Base-by-base conservation (phyloP, 805 yeast genomes). In the Ogataea degrootiae region DNA sequence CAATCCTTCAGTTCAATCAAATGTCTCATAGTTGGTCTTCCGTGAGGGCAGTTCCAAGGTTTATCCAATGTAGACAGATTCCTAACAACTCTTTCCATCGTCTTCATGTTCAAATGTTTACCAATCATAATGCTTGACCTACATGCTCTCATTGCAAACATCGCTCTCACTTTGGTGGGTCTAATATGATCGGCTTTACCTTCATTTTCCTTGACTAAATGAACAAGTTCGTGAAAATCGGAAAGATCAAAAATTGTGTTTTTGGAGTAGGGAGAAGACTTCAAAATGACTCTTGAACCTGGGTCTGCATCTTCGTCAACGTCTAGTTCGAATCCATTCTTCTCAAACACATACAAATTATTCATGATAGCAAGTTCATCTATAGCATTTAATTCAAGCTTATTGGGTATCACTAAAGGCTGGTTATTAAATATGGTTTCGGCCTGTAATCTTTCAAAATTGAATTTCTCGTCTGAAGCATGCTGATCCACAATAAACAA, bases 21-120 rank as follows among this genome's bases (percentile, higher is more conserved):
- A 65, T 92, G 97, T 46, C 99, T 75, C 85, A 94, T 82, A 1
- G 99, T 94, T 0, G 99, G 99, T 53, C 99, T 72, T 0, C 99
- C 99, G 67, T 94, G 99, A 0, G 99, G 99, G 60, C 90, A 82
- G 57, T 84, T 85, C 99, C 99, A 94, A 0, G 99, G 99, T 61
- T 88, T 87, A 51, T 89, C 91, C 36, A 94, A 71, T 0, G 64
- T 69, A 12, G 92, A 79, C 44, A 94, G 69, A 58, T 89, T 76
- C 31, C 69, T 62, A 6, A 94, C 91, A 2, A 94, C 80, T 36
- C 60, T 69, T 2, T 65, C 61, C 99, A 94, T 94, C 7, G 80
- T 76, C 8, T 63, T 70, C 31, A 46, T 54, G 7, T 72, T 74
- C 40, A 94, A 71, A 4, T 84, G 77, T 53, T 76, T 83, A 0